Conservation (phyloP, 2,329 filamentous ascomycete genomes). For the Aspergillus pseudoviridinutans region DNA sequence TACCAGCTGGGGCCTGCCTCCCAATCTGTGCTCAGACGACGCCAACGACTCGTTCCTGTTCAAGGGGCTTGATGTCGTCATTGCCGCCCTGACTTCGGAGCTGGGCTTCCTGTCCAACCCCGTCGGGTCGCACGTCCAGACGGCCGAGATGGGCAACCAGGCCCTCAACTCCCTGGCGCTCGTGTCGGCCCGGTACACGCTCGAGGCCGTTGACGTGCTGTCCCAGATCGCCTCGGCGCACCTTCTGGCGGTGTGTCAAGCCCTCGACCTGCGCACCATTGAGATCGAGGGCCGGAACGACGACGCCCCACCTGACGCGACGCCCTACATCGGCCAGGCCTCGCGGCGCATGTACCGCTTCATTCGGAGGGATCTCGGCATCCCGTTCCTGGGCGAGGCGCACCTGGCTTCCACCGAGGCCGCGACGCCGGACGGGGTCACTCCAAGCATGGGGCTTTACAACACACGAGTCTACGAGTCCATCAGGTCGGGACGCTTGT, state of each 20-base stretch:
- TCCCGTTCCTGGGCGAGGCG: too few relatives aligned
- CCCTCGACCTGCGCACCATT: constrained; percentile 45
- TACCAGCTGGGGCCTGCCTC: constrained; percentile 56
- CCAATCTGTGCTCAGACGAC: constrained; percentile 59
- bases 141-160: constrained; percentile 65
- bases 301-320: too few relatives aligned
- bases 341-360: too few relatives aligned
- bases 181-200: constrained; percentile 53
- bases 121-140: constrained; percentile 58
- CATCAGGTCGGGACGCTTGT: too few relatives aligned
- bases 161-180: constrained; percentile 62
- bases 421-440: too few relatives aligned
- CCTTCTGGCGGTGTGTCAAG: constrained; percentile 57
- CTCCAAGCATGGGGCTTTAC: too few relatives aligned
- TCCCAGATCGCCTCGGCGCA: constrained; percentile 49
- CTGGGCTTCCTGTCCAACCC: constrained; percentile 60
- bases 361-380: too few relatives aligned
- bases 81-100: constrained; percentile 60
- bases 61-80: constrained; percentile 62
- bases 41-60: constrained; percentile 54
- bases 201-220: constrained; percentile 54
- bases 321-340: too few relatives aligned
- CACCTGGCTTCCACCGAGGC: too few relatives aligned
- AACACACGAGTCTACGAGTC: too few relatives aligned
- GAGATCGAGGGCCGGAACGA: too few relatives aligned